Evolutionary conservation across 805 yeast species (phyloP).

Genomic region (Starmerella vaccinii): DNA sequence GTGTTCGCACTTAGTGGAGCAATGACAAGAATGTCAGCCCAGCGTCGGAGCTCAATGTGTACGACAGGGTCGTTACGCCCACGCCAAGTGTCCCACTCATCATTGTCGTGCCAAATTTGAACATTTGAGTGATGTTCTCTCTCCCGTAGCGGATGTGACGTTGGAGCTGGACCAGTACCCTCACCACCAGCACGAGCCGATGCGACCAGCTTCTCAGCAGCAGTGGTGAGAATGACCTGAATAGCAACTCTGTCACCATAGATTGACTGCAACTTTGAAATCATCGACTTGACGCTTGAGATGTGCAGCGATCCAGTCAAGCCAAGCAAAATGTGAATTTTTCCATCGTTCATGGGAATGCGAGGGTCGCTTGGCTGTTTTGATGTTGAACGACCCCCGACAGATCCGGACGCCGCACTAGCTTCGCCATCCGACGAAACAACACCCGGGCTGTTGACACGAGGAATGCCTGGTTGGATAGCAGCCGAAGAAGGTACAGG

Average conservation of each 20-base stretch:
- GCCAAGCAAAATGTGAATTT: slow-evolving; percentile 73
- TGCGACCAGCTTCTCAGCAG: slow-evolving; percentile 68
- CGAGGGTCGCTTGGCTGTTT: slow-evolving; percentile 43
- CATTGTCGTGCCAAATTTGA: slow-evolving; percentile 83
- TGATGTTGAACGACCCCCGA: slow-evolving; percentile 19
- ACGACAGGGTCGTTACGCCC: slow-evolving; percentile 78
- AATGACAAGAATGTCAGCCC: slow-evolving; percentile 90
- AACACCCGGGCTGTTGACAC: slow-evolving; percentile 5
- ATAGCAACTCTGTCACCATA: slow-evolving; percentile 72
- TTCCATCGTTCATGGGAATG: slow-evolving; percentile 73
- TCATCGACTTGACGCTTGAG: slow-evolving; percentile 64
- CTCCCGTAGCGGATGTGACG: slow-evolving; percentile 6
- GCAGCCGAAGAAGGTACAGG: neutral
- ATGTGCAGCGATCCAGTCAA: slow-evolving; percentile 86
- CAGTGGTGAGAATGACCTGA: slow-evolving; percentile 73
- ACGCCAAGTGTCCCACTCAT: slow-evolving; percentile 90
- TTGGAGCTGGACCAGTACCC: neutral
- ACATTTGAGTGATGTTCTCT: slow-evolving; percentile 27
- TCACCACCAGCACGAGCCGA: slow-evolving; percentile 2
- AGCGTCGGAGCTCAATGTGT: slow-evolving; percentile 77
- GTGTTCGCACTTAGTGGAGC: slow-evolving; percentile 96
- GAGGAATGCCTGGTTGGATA: neutral
- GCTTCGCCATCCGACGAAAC: neutral
- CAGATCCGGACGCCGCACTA: neutral
- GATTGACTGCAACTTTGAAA: slow-evolving; percentile 68